Conservation (phyloP, 2,329 filamentous ascomycete genomes). For the Xylaria sp. region DNA sequence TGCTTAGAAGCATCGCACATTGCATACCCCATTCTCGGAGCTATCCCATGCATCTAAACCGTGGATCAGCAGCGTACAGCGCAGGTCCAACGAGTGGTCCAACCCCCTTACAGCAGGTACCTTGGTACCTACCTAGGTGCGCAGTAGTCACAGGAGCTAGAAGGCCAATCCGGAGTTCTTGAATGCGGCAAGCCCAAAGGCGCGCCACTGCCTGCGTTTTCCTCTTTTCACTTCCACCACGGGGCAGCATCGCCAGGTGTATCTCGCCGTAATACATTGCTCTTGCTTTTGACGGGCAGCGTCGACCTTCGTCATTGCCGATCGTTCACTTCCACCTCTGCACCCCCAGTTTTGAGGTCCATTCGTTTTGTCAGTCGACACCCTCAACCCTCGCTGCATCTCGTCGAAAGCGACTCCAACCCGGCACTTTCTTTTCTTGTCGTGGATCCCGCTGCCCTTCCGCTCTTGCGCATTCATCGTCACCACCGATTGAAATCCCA, state of each 20-base stretch:
- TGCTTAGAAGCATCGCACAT: no score
- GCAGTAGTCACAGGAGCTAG: neutral
- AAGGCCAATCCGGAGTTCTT: neutral
- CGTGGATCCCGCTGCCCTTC: constrained; percentile 1
- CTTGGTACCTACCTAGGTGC: neutral
- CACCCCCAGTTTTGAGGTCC: neutral
- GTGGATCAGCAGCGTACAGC: neutral
- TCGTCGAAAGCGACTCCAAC: neutral
- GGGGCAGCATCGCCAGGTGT: neutral
- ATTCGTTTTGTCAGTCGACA: constrained; percentile 5
- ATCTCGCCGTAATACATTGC: neutral
- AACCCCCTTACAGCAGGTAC: neutral
- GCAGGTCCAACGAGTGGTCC: neutral
- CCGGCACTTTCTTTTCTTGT: constrained; percentile 5
- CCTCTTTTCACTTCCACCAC: constrained; percentile 6
- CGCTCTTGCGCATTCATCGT: neutral
- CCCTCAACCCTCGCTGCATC: constrained; percentile 1
- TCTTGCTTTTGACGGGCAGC: neutral
- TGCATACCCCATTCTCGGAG: neutral
- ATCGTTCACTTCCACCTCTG: constrained; percentile 3
- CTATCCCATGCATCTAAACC: neutral
- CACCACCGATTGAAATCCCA: neutral
- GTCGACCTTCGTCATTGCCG: neutral
- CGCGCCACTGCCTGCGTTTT: constrained; percentile 1
- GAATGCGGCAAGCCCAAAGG: neutral